Percentiles rank a stretch among this genome's conserved stretches.
Evolutionary conservation across 371 early-diverging fungal genomes (phyloP).

Genomic region (Mucor lusitanicus): DNA sequence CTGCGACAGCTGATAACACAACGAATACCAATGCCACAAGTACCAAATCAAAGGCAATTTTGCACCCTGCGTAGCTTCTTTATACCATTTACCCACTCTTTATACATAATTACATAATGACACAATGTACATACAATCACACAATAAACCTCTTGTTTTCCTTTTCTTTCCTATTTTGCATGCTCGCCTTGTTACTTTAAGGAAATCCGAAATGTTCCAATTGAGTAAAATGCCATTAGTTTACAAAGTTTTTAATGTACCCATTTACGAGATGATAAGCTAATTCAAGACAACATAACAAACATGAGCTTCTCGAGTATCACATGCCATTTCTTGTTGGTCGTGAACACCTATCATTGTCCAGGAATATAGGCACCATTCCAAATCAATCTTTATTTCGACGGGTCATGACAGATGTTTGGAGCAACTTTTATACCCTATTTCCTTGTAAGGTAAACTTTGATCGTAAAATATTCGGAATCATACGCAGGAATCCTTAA

Average conservation of each 20-base stretch:
- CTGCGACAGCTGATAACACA: neutral
- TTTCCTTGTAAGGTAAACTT: neutral
- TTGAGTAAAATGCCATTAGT: neutral
- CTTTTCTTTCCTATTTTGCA: neutral
- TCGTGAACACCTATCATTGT: neutral
- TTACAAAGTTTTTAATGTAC: neutral
- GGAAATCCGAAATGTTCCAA: neutral
- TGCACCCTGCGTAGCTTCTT: conserved; percentile 4
- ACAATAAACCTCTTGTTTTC: neutral
- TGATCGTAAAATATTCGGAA: neutral
- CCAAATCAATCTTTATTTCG: neutral
- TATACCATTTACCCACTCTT: neutral
- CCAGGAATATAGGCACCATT: neutral
- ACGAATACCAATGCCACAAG: neutral
- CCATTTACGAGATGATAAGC: neutral
- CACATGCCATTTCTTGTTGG: neutral
- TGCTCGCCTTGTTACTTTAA: neutral
- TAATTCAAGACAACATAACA: neutral
- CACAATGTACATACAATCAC: neutral
- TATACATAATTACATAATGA: neutral
- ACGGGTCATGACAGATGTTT: neutral
- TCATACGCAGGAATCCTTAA: neutral
- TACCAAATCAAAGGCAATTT: neutral
- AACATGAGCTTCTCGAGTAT: neutral
- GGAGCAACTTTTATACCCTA: neutral